phyloP scores from a whole-genome alignment of 257 asterid species.

The Solanum sitiens region DNA sequence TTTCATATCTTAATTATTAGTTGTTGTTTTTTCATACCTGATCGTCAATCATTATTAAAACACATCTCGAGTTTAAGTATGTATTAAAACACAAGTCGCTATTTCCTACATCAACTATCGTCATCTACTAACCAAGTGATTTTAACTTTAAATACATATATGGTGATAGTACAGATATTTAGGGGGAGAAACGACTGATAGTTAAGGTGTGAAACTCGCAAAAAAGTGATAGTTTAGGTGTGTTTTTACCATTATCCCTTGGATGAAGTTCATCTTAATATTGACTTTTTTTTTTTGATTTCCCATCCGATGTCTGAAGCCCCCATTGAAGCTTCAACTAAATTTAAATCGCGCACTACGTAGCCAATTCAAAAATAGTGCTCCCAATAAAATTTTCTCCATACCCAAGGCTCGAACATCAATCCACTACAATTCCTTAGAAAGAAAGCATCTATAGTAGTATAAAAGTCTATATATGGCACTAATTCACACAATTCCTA shows the following conservation, averaged over 20 bases:
- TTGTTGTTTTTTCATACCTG: not conserved
- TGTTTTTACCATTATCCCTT: not conserved
- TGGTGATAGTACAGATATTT: not conserved
- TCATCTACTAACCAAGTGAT: not conserved
- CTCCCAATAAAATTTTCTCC: not conserved
- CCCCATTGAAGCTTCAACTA: not conserved
- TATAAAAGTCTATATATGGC: not conserved
- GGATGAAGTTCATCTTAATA: not conserved
- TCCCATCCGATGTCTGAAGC: not conserved
- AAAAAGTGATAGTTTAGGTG: not conserved
- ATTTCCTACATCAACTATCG: too few relatives aligned
- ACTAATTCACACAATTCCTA: not conserved
- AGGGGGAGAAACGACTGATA: not conserved
- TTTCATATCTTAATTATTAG: not conserved
- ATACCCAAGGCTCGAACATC: not conserved
- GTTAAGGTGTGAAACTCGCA: not conserved
- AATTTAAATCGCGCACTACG: not conserved
- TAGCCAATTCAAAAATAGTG: fast-evolving
- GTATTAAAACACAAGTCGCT: not conserved
- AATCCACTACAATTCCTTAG: not conserved
- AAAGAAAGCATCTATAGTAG: not conserved
- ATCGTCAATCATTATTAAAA: not conserved
- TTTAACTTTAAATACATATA: not conserved
- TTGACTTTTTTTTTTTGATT: not conserved
- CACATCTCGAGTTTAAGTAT: too few relatives aligned